A percentile compares a stretch with the other conserved stretches of the same genome.
phyloP scores from a whole-genome alignment of 495 filamentous ascomycete species.

The Aspergillus sclerotioniger region DNA sequence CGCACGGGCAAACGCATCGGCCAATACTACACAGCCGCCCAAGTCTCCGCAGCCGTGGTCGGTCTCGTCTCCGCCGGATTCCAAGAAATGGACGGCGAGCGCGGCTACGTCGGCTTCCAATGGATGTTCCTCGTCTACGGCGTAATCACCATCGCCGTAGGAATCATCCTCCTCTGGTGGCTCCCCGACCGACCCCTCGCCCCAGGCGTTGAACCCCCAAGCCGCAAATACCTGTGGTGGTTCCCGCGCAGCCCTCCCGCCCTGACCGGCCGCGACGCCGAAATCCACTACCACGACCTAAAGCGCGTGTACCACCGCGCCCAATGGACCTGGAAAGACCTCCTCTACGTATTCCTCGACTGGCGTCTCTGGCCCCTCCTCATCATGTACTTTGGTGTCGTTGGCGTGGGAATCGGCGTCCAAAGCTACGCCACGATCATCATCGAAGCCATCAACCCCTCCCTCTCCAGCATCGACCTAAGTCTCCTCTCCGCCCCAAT shows the following conservation, averaged over 20 bases:
- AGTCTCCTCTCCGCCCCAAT: slow-evolving; percentile 85
- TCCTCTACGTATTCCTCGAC: slow-evolving; percentile 68
- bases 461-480: slow-evolving; percentile 69
- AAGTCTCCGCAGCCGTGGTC: slow-evolving; percentile 86
- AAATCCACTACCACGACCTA: slow-evolving; percentile 81
- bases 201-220: slow-evolving; percentile 52
- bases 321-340: slow-evolving; percentile 67
- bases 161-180: slow-evolving; percentile 80
- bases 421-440: slow-evolving; percentile 86
- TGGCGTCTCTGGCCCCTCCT: slow-evolving; percentile 85
- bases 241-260: slow-evolving; percentile 65
- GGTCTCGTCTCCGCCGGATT: slow-evolving; percentile 89
- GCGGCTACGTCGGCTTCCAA: slow-evolving; percentile 78
- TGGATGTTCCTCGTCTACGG: slow-evolving; percentile 97
- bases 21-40: slow-evolving; percentile 83
- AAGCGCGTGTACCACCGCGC: slow-evolving; percentile 72
- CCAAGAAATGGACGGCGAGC: slow-evolving; percentile 79
- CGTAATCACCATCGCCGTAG: slow-evolving; percentile 66
- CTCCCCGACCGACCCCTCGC: slow-evolving; percentile 76
- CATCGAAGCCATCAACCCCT: slow-evolving; percentile 72
- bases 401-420: slow-evolving; percentile 86
- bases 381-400: slow-evolving; percentile 92
- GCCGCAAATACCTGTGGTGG: slow-evolving; percentile 52
- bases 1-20: slow-evolving; percentile 86
- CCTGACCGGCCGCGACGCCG: slow-evolving; percentile 72